Evolutionary conservation across 306 rosid species (phyloP).

Genomic region (Begonia loranthoides): DNA sequence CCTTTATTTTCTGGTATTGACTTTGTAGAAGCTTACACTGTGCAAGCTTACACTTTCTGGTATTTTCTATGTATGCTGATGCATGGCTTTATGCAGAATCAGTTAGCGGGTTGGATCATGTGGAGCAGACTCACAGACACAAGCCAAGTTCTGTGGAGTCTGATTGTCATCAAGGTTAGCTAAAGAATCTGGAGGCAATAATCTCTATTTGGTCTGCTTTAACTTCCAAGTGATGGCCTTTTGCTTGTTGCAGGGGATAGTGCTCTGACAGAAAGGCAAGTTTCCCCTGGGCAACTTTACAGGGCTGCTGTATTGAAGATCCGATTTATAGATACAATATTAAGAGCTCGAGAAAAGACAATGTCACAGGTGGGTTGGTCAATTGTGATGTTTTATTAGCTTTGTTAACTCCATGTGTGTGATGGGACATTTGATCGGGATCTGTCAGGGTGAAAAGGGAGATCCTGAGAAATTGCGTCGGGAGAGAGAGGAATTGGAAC

Average conservation of each 20-base stretch:
- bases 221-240: constrained; percentile 7
- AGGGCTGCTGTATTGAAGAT: constrained; percentile 59
- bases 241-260: constrained; percentile 34
- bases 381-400: constrained; percentile 1
- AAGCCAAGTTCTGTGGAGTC: constrained; percentile 50
- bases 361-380: constrained; percentile 38
- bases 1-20: no score
- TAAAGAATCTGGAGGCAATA: constrained; percentile 9
- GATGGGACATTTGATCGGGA: background rate
- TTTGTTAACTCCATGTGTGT: no score
- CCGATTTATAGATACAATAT: constrained; percentile 71
- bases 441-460: constrained; percentile 56
- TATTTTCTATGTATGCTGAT: no score
- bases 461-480: constrained; percentile 69
- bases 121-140: constrained; percentile 46
- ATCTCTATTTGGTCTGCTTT: constrained; percentile 11
- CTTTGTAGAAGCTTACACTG: no score
- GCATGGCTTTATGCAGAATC: constrained; percentile 25
- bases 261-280: constrained; percentile 50
- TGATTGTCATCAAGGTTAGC: constrained; percentile 56
- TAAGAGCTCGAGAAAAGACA: constrained; percentile 77
- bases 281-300: constrained; percentile 54
- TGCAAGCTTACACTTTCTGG: no score
- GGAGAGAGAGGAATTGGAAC: constrained; percentile 64
- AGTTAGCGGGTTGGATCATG: constrained; percentile 56